phyloP scores from a whole-genome alignment of 768 basidiomycete genomes.

The Mycena leptocephala region DNA sequence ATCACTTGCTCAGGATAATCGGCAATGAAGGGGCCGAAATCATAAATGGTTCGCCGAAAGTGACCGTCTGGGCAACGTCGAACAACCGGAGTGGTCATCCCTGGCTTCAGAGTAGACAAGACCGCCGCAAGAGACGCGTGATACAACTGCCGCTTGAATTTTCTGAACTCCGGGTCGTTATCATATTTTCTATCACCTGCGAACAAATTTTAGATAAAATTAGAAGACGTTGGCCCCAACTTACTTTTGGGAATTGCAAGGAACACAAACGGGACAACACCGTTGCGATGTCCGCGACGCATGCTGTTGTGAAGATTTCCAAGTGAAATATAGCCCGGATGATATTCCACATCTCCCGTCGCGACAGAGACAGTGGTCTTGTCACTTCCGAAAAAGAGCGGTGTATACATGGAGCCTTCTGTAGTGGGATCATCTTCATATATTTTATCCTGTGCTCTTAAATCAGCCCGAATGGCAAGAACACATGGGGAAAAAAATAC shows the following conservation, averaged over 20 bases:
- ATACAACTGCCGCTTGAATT: conserved; percentile 37
- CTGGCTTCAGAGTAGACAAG: conserved; percentile 10
- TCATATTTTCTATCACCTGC: conserved; percentile 31
- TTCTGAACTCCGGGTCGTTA: conserved; percentile 21
- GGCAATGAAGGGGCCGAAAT: conserved; percentile 43
- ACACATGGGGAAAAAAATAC: conserved; percentile 27
- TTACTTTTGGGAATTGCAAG: conserved; percentile 49
- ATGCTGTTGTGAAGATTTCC: conserved; percentile 42
- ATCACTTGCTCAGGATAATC: conserved; percentile 49
- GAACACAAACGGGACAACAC: conserved; percentile 42
- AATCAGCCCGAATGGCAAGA: neutral
- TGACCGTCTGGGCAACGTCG: conserved; percentile 46
- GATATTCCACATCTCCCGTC: conserved; percentile 41
- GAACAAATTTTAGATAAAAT: neutral
- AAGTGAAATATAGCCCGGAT: conserved; percentile 40
- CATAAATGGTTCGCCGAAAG: conserved; percentile 40
- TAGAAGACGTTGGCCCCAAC: neutral
- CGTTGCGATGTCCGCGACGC: conserved; percentile 42
- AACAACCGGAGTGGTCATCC: conserved; percentile 31
- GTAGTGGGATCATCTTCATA: neutral
- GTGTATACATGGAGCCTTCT: conserved; percentile 18
- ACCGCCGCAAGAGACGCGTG: conserved; percentile 24
- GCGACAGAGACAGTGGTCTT: conserved; percentile 48
- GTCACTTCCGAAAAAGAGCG: conserved; percentile 41
- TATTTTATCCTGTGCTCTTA: neutral